phyloP scores from a whole-genome alignment of 2,329 filamentous ascomycete species.

The Claviceps paspali region DNA sequence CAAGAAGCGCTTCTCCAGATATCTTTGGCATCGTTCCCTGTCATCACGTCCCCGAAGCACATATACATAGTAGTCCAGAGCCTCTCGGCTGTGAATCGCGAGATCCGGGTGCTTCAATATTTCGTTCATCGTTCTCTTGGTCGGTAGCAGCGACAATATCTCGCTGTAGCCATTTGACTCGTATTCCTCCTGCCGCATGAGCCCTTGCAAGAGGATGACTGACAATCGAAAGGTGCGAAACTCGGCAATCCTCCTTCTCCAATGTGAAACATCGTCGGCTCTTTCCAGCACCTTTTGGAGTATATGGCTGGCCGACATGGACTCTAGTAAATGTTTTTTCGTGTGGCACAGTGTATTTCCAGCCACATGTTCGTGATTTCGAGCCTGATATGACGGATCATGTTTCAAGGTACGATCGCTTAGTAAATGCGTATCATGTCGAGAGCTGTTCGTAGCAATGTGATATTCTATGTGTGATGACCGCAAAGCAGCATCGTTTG shows the following conservation, averaged over 20 bases:
- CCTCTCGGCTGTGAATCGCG: slow-evolving; percentile 10
- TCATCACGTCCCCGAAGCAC: slow-evolving; percentile 17
- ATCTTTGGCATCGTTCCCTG: slow-evolving; percentile 17
- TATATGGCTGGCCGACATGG: slow-evolving; percentile 12
- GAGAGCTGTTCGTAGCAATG: neutral
- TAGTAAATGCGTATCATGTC: neutral
- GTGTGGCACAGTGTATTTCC: neutral
- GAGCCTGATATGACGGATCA: neutral
- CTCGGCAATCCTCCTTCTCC: slow-evolving; percentile 10
- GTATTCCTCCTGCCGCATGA: slow-evolving; percentile 12
- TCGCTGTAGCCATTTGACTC: slow-evolving; percentile 7
- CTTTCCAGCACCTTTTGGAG: slow-evolving; percentile 11
- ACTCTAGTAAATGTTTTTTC: slow-evolving; percentile 8
- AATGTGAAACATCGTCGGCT: slow-evolving; percentile 4
- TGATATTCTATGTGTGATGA: neutral
- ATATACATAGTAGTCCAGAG: slow-evolving; percentile 14
- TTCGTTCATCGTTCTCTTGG: slow-evolving; percentile 10
- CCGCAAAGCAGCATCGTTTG: neutral
- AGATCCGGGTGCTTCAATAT: slow-evolving; percentile 9
- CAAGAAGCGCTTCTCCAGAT: slow-evolving; percentile 12
- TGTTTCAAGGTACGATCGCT: neutral
- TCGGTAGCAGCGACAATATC: slow-evolving; percentile 13
- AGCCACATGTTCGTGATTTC: neutral
- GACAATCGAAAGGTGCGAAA: slow-evolving; percentile 15
- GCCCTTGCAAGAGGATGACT: slow-evolving; percentile 18